These are phyloP conservation scores for Talaromyces sp. DNA, from an alignment of 2,329 filamentous ascomycete species.

Conservation along the genomic window DNA sequence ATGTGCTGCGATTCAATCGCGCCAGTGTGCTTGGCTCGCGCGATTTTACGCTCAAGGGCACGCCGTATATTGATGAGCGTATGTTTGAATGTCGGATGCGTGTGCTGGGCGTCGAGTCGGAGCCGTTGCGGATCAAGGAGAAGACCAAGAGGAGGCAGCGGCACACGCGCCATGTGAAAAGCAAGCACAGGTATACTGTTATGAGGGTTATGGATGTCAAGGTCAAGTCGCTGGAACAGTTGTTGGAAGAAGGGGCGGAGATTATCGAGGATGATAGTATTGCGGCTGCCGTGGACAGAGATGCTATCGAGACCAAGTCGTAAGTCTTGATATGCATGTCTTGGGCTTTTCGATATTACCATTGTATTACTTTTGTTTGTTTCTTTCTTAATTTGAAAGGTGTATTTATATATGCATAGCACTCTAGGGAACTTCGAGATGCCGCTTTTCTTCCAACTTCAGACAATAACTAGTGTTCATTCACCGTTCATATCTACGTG, in stretches of 20 bases:
- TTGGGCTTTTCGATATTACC: not conserved
- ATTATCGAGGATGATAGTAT: constrained; percentile 23
- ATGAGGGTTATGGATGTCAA: constrained; percentile 77
- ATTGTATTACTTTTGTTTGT: not conserved
- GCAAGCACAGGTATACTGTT: constrained; percentile 87
- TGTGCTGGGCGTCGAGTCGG: constrained; percentile 77
- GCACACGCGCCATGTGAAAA: constrained; percentile 67
- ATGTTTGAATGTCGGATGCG: constrained; percentile 80
- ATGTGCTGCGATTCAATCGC: constrained; percentile 81
- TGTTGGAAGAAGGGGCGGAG: constrained; percentile 40
- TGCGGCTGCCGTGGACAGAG: not conserved
- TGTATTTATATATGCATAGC: constrained; percentile 7
- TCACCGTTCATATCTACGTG: not conserved
- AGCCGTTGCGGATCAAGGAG: constrained; percentile 69
- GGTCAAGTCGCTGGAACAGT: constrained; percentile 54
- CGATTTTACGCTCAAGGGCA: constrained; percentile 82
- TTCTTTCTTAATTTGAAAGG: not conserved
- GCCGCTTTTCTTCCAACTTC: not conserved
- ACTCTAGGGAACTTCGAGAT: not conserved
- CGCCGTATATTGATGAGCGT: constrained; percentile 74
- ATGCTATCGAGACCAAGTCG: constrained; percentile 9
- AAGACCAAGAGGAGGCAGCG: constrained; percentile 74
- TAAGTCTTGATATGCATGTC: not conserved
- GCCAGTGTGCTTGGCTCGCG: constrained; percentile 76
- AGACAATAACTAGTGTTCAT: not conserved